Conservation (phyloP, 2,329 filamentous ascomycete species). For the Alternaria arborescens region DNA sequence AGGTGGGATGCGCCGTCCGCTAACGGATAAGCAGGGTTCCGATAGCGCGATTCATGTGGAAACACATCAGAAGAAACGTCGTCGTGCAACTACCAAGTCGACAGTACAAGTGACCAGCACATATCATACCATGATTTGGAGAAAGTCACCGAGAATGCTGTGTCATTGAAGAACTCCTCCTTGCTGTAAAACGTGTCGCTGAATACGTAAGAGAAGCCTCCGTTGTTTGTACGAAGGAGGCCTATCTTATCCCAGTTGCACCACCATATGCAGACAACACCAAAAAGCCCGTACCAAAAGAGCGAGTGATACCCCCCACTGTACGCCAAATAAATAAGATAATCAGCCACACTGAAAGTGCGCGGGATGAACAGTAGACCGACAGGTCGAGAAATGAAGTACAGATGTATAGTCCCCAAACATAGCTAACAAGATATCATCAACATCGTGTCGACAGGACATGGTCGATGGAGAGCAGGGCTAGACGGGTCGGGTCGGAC, state of each 20-base stretch:
- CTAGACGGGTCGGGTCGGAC: not conserved
- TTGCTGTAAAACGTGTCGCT: constrained; percentile 20
- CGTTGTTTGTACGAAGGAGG: constrained; percentile 16
- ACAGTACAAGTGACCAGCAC: not conserved
- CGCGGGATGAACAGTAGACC: constrained; percentile 6
- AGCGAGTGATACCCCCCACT: constrained; percentile 34
- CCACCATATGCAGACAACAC: constrained; percentile 25
- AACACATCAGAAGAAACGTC: not conserved
- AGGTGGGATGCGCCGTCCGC: constrained; percentile 21
- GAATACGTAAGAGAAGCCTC: constrained; percentile 14
- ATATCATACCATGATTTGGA: not conserved
- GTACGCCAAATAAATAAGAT: constrained; percentile 28
- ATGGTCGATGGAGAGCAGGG: not conserved
- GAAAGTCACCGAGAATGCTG: constrained; percentile 14
- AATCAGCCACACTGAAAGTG: constrained; percentile 12
- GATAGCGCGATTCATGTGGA: constrained; percentile 11
- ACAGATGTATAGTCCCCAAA: constrained; percentile 11
- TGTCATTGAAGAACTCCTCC: constrained; percentile 14
- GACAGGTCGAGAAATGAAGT: constrained; percentile 9
- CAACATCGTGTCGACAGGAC: constrained; percentile 8
- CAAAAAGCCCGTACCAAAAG: constrained; percentile 18
- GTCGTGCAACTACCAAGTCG: not conserved
- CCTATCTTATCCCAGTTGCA: constrained; percentile 23
- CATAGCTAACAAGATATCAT: constrained; percentile 17
- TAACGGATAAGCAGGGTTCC: constrained; percentile 23